These are phyloP conservation scores for Erodium texanum DNA, from an alignment of 441 rosid genomes.

Conservation along the genomic window DNA sequence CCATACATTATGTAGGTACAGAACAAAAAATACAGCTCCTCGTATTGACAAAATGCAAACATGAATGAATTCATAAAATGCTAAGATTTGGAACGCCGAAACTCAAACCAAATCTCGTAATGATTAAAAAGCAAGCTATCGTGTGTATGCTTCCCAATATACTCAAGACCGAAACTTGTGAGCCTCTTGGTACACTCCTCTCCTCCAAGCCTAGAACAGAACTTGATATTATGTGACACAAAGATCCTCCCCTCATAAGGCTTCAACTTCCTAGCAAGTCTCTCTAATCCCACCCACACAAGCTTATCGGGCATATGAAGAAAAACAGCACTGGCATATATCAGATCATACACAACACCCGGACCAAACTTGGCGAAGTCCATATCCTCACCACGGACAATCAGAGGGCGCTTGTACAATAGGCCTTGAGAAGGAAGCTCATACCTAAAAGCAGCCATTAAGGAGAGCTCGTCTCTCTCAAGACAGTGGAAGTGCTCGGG, in stretches of 20 bases:
- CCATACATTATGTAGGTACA: no score
- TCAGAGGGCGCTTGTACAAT: slow-evolving; percentile 65
- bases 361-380: slow-evolving; percentile 70
- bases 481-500: slow-evolving; percentile 69
- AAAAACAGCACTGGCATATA: slow-evolving; percentile 96
- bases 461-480: slow-evolving; percentile 84
- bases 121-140: slow-evolving; percentile 91
- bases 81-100: slow-evolving; percentile 52
- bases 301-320: slow-evolving; percentile 94
- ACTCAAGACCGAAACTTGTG: slow-evolving; percentile 60
- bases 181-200: slow-evolving; percentile 68
- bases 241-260: slow-evolving; percentile 70
- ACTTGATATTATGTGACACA: slow-evolving; percentile 86
- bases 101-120: slow-evolving; percentile 89
- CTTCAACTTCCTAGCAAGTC: slow-evolving; percentile 52
- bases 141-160: slow-evolving; percentile 59
- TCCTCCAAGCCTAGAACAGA: slow-evolving; percentile 74
- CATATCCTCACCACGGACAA: slow-evolving; percentile 83
- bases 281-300: slow-evolving; percentile 83
- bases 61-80: no score
- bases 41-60: no score
- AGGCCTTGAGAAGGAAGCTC: slow-evolving; percentile 97
- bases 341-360: slow-evolving; percentile 49
- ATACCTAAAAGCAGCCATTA: slow-evolving; percentile 77
- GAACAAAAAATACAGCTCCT: no score